Conservation (phyloP, 805 yeast genomes). For the Naumovozyma dairenensis region DNA sequence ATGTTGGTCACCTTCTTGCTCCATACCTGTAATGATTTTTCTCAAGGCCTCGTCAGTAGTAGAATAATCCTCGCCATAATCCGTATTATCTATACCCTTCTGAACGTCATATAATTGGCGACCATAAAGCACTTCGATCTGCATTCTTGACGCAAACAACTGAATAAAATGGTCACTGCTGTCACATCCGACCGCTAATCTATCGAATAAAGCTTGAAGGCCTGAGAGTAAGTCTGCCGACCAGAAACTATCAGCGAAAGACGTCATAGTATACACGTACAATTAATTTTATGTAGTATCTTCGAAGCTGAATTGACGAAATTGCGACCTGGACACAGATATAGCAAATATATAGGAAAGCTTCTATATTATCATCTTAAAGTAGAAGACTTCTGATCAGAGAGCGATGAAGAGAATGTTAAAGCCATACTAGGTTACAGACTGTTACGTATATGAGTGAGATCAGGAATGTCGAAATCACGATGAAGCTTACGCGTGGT, state of each 20-base stretch:
- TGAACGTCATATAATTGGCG: slow-evolving; percentile 32
- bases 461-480: no score
- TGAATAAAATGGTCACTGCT: slow-evolving; percentile 64
- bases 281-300: no score
- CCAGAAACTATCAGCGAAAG: slow-evolving; percentile 75
- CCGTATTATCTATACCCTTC: slow-evolving; percentile 21
- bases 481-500: no score
- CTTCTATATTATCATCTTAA: no score
- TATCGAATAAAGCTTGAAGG: slow-evolving; percentile 39
- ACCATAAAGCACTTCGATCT: slow-evolving; percentile 61
- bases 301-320: no score
- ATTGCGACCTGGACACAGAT: no score
- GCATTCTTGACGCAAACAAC: slow-evolving; percentile 60
- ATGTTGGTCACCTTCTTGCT: slow-evolving; percentile 54
- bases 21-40: slow-evolving; percentile 44
- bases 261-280: no score
- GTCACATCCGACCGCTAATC: slow-evolving; percentile 49
- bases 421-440: no score
- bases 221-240: slow-evolving; percentile 55
- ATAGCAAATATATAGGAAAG: no score
- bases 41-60: slow-evolving; percentile 33
- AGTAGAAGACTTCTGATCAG: no score
- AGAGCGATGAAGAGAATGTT: no score
- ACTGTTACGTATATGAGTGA: no score
- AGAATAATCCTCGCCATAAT: slow-evolving; percentile 24